Evolutionary conservation across 2,329 filamentous ascomycete genomes (phyloP), one percentile per base, ranked within the genome.

Genomic region (Acephala macrosclerotiorum): DNA sequence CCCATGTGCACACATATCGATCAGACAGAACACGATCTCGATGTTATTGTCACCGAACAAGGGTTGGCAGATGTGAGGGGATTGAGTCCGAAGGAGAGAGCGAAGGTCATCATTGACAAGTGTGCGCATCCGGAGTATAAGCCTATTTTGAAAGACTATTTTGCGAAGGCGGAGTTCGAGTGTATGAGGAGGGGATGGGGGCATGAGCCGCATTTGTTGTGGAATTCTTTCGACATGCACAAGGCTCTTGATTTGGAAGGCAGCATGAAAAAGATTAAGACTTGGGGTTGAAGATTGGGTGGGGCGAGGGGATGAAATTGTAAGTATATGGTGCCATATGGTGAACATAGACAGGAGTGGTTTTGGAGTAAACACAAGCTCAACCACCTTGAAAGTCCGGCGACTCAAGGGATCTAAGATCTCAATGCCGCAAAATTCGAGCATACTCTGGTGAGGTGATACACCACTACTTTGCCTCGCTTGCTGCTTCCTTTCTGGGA

Each of bases 1-100:
- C 93, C 93, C 66, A 95, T 96, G 91, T 93, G 90, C 81, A 96
- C 93, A 3, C 94, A 97, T 80, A 84, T 96, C 71, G 93, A 97
- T 80, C 93, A 96, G 85, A 97, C 94, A 0, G 94, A 97, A 82
- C 93, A 96, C 79, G 94, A 97, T 77, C 85, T 97, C 45, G 93
- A 97, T 73, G 89, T 97, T n/a, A 80, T 97, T 55, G 93, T 97
- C n/a, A 88, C 86, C 25, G 83, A 87, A 79, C 80, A 85, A 77
- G 93, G 94, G 65, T 86, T 96, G 26, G 94, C 93, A 33, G 93
- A 97, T 75, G 93, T 97, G 1, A 87, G 93, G 49, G 93, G 93
- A 60, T 82, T 97, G 71, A 89, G 87, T 70, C 93, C 94, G 0
- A 86, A 89, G 61, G 92, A 97, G 83, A 84, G 93, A 55, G 93